Evolutionary conservation across 768 basidiomycete genomes (phyloP), one percentile per base, ranked within the genome.

Genomic region (Mycena maculata): DNA sequence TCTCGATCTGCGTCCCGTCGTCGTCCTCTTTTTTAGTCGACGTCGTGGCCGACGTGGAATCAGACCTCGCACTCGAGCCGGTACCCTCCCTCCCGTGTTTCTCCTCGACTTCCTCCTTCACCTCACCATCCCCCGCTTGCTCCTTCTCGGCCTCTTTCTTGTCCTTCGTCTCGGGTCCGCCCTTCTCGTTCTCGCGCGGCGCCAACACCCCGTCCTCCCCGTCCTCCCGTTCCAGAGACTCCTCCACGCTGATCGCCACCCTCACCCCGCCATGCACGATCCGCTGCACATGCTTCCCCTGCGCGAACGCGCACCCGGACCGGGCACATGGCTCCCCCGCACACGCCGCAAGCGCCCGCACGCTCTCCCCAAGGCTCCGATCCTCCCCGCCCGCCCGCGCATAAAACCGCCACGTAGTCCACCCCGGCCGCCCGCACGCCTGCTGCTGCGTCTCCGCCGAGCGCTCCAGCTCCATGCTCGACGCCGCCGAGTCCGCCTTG

Each of bases 371-470:
- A 0, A 91, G 73, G 20, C 77, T 69, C 53, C 71, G 71, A 44
- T 84, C 82, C 18, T 54, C 74, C 1, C 78, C 79, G 11, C 63
- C 52, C 8, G 8, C 33, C 8, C 72, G 73, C n/a, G 82, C 77
- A 71, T 82, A 87, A 73, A 86, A 88, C 58, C 78, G 77, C 70
- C 83, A 89, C 11, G 87, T 87, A 25, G 81, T 66, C 86, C 85
- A 88, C 6, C 76, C 76, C 10, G 85, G 83, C 33, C 80, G 78
- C 9, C 81, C 85, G 70, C 88, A 90, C 16, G 78, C 73, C 12
- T 74, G 72, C n/a, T 42, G 74, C 52, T 10, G 69, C 49, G 2
- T 69, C 61, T 30, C 28, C 45, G 61, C 64, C 18, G 74, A 60
- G 36, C 63, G 65, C 60, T 63, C 70, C 11, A 28, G 18, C 28